Conservation (phyloP, 305 asterid genomes). For the Fraxinus greggii region DNA sequence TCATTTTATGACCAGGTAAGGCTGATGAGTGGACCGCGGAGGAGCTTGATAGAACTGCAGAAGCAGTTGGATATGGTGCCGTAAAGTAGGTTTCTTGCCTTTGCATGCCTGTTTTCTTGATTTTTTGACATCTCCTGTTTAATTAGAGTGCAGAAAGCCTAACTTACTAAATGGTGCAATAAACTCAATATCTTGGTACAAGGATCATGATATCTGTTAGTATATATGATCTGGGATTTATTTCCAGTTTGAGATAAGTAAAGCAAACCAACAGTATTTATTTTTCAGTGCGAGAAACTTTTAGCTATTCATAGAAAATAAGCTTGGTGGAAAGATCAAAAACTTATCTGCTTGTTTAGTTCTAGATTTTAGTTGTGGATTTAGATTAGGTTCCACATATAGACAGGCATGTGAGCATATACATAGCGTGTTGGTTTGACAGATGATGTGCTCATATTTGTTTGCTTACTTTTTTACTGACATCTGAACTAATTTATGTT, state of each 20-base stretch:
- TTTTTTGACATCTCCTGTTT: background rate
- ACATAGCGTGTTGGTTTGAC: background rate
- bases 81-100: slow-evolving; percentile 60
- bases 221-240: background rate
- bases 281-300: background rate
- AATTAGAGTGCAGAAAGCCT: background rate
- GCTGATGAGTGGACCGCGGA: slow-evolving; percentile 67
- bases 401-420: slow-evolving; percentile 12
- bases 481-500: background rate
- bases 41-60: slow-evolving; percentile 90
- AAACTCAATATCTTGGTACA: background rate
- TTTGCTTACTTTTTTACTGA: background rate
- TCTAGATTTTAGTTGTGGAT: background rate
- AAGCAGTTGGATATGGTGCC: slow-evolving; percentile 96
- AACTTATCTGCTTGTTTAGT: background rate
- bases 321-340: background rate
- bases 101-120: background rate
- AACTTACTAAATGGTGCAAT: background rate
- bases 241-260: background rate
- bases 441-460: background rate
- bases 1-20: slow-evolving; percentile 52
- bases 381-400: background rate
- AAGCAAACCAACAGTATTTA: background rate
- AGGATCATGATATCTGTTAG: slow-evolving; percentile 3
- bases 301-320: background rate